Conservation (phyloP, 2,329 filamentous ascomycete genomes). For the Nemania serpens region DNA sequence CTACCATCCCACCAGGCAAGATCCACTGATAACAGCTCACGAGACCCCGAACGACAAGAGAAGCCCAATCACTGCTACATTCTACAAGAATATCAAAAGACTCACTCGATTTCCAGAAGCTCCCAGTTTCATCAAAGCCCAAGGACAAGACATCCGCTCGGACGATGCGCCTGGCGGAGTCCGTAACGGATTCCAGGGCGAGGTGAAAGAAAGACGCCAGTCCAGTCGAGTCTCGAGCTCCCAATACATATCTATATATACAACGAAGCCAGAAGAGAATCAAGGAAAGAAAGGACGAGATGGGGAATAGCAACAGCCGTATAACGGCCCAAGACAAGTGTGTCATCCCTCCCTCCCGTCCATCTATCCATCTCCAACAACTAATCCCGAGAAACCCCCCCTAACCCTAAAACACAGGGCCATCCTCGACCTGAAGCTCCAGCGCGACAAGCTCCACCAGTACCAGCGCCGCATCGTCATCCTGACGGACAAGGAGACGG, state of each 20-base stretch:
- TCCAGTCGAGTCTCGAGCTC: no score
- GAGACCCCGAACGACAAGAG: slow-evolving; percentile 5
- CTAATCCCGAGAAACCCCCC: slow-evolving; percentile 1
- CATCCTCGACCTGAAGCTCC: slow-evolving; percentile 95
- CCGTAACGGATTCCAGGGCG: slow-evolving; percentile 35
- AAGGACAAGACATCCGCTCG: slow-evolving; percentile 2
- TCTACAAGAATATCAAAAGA: neutral
- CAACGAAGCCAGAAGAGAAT: neutral
- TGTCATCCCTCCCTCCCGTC: slow-evolving; percentile 37
- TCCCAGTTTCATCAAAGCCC: neutral
- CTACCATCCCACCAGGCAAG: neutral
- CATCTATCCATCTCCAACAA: neutral
- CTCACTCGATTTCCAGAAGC: neutral
- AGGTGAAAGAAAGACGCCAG: slow-evolving; percentile 31
- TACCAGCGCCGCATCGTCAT: slow-evolving; percentile 90
- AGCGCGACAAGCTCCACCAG: slow-evolving; percentile 95
- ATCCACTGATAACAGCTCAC: slow-evolving; percentile 18
- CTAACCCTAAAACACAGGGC: slow-evolving; percentile 60
- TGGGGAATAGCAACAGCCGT: slow-evolving; percentile 62
- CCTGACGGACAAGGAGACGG: slow-evolving; percentile 85
- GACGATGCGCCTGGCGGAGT: slow-evolving; percentile 38
- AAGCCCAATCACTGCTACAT: neutral
- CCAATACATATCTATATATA: no score
- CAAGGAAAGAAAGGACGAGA: slow-evolving; percentile 35
- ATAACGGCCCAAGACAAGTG: slow-evolving; percentile 83